These are phyloP conservation scores for Alisma plantagoaquatica DNA, from an alignment of 106 monocot genomes.

Conservation along the genomic window DNA sequence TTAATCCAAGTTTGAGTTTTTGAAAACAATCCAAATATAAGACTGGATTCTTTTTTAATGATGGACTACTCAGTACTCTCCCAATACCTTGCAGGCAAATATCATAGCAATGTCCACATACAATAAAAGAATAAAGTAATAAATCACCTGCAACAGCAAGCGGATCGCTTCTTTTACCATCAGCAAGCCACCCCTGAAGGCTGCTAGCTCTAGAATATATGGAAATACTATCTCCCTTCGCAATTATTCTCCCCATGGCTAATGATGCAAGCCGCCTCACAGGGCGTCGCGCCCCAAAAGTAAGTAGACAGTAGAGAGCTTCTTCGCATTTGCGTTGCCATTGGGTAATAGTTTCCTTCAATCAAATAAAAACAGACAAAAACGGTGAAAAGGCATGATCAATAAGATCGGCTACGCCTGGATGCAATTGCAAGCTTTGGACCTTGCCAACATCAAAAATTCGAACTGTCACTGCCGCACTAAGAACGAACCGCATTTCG, in stretches of 20 bases:
- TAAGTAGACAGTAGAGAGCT: constrained; percentile 75
- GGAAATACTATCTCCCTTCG: constrained; percentile 79
- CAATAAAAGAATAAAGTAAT: too few species aligned
- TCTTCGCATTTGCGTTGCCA: constrained; percentile 99
- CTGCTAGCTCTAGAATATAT: constrained; percentile 87
- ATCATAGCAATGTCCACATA: too few species aligned
- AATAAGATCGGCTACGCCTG: too few species aligned
- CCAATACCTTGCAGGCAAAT: too few species aligned
- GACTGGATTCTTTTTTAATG: too few species aligned
- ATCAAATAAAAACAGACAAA: neutral
- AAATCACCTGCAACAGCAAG: constrained; percentile 66
- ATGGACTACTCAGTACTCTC: too few species aligned
- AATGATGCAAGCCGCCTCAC: constrained; percentile 67
- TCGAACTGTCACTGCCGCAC: too few species aligned
- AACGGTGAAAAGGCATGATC: neutral
- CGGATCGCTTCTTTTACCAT: constrained; percentile 71
- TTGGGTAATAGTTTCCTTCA: constrained; percentile 68
- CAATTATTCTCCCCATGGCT: constrained; percentile 81
- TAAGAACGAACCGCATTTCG: too few species aligned
- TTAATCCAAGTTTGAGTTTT: too few species aligned
- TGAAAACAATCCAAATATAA: too few species aligned
- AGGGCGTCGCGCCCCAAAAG: constrained; percentile 70
- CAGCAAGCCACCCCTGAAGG: constrained; percentile 90
- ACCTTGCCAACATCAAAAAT: too few species aligned
- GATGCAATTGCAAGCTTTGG: too few species aligned